Conservation (phyloP, 306 rosid genomes). For the Cyamopsis tetragonoloba region DNA sequence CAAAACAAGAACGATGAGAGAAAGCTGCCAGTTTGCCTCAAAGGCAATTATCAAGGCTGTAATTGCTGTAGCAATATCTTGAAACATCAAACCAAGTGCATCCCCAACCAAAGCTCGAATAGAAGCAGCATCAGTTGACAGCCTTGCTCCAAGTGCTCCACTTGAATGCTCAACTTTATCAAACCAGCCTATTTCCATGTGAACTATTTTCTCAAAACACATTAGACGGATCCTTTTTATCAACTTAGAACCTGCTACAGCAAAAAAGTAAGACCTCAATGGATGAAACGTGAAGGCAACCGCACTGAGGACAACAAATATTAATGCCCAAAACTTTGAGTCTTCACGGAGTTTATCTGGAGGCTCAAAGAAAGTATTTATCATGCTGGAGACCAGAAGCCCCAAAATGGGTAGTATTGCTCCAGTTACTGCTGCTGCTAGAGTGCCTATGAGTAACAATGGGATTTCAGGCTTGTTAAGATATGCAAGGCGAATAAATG, state of each 20-base stretch:
- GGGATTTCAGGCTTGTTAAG: constrained; percentile 84
- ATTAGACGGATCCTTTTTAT: constrained; percentile 52
- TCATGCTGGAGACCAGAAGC: constrained; percentile 38
- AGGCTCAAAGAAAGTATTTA: constrained; percentile 61
- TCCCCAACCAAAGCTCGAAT: constrained; percentile 67
- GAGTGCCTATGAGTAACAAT: constrained; percentile 43
- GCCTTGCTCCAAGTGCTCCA: constrained; percentile 70
- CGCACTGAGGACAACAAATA: constrained; percentile 44
- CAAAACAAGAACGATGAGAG: constrained; percentile 54
- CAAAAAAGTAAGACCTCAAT: constrained; percentile 48
- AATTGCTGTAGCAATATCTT: constrained; percentile 45
- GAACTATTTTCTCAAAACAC: constrained; percentile 63
- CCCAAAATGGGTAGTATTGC: constrained; percentile 46
- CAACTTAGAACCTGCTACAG: constrained; percentile 64
- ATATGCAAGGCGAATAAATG: constrained; percentile 49
- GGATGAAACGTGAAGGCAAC: constrained; percentile 40
- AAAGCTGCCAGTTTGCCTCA: constrained; percentile 61
- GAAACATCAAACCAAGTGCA: constrained; percentile 57
- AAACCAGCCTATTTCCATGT: constrained; percentile 82
- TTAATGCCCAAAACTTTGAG: constrained; percentile 61
- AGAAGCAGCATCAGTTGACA: constrained; percentile 64
- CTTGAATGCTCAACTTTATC: constrained; percentile 68
- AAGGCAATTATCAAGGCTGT: constrained; percentile 64
- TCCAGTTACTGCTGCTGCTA: constrained; percentile 58
- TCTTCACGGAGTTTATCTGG: constrained; percentile 50